Base-by-base conservation (phyloP, 2,329 filamentous ascomycete genomes). In the Aquanectria penicillioides region DNA sequence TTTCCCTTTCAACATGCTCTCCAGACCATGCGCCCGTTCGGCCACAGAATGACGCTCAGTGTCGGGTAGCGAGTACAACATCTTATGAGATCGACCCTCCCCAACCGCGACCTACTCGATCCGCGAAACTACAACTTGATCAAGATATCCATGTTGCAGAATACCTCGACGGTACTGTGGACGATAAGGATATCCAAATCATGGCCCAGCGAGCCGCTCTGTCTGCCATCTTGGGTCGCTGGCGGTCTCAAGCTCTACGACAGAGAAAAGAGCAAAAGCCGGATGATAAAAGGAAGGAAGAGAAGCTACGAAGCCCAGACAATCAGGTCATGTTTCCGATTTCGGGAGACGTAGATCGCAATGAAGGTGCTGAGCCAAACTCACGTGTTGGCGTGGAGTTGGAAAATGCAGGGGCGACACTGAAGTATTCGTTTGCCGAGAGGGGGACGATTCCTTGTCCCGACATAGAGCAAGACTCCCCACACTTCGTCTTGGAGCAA, bases 1-100 rank as follows among this genome's bases (percentile, higher is more conserved):
- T 62, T 2, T 72, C 72, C 9, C 52, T 58, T n/a, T 62, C 65
- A 26, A 47, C 49, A n/a, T 71, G 67, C 11, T 61, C 63, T 5
- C 69, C 69, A 8, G 63, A 63, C 17, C 61, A 60, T 22, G 66
- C 64, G 1, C 57, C 69, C 10, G 65, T 61, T 41, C 63, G 57
- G 8, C 64, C 55, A 48, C 66, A 59, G 13, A 51, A 65, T n/a
- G 37, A 28, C 8, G 15, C 34, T 13, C 18, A 33, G 10, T 48
- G 17, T 22, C 52, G 40, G 31, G 56, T 37, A 31, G 46, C 37
- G 58, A 46, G 18, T 44, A 48, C 11, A 46, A n/a, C n/a, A n/a
- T n/a, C n/a, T n/a, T n/a, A 55, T 28, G 40, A 37, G 10, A n/a
- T 29, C 9, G 57, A 51, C 18, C 44, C 38, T 7, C 26, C 57